Evolutionary conservation across 2,329 filamentous ascomycete species (phyloP).

Genomic region (Xylaria sp.): DNA sequence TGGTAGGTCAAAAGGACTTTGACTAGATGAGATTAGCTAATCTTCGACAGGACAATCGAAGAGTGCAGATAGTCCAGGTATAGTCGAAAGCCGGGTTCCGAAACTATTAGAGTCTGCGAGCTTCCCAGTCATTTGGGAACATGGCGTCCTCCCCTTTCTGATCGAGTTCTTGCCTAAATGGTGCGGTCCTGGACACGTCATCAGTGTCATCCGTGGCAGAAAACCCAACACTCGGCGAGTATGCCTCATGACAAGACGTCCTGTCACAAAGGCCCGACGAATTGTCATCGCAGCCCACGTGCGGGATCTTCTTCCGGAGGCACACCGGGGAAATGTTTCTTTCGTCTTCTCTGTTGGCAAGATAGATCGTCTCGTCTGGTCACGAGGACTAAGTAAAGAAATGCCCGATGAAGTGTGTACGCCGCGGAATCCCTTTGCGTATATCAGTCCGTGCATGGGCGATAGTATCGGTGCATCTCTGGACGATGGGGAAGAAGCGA

Average conservation of each 20-base stretch:
- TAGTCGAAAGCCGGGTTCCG: constrained; percentile 45
- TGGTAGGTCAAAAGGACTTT: constrained; percentile 38
- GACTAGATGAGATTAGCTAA: background rate
- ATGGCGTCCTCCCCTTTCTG: constrained; percentile 57
- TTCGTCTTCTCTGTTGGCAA: constrained; percentile 55
- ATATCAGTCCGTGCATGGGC: constrained; percentile 57
- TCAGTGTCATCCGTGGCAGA: constrained; percentile 54
- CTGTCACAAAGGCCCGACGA: constrained; percentile 52
- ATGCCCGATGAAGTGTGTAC: constrained; percentile 56
- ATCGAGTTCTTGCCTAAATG: constrained; percentile 56
- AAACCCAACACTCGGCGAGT: constrained; percentile 52
- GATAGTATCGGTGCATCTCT: constrained; percentile 57
- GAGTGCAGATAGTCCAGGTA: constrained; percentile 50
- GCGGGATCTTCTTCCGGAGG: constrained; percentile 55
- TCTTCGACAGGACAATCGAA: constrained; percentile 43
- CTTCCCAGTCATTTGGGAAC: constrained; percentile 58
- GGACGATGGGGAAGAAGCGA: constrained; percentile 50
- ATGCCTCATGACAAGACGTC: constrained; percentile 54
- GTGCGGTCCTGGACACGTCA: constrained; percentile 55
- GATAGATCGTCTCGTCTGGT: constrained; percentile 55
- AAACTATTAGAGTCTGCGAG: constrained; percentile 50
- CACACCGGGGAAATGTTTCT: constrained; percentile 46
- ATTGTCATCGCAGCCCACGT: constrained; percentile 56
- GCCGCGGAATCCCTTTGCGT: constrained; percentile 58
- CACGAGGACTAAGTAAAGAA: constrained; percentile 52